Evolutionary conservation across 2,329 filamentous ascomycete species (phyloP), one percentile per base, ranked within the genome.

Genomic region (Ascochyta koolunga): DNA sequence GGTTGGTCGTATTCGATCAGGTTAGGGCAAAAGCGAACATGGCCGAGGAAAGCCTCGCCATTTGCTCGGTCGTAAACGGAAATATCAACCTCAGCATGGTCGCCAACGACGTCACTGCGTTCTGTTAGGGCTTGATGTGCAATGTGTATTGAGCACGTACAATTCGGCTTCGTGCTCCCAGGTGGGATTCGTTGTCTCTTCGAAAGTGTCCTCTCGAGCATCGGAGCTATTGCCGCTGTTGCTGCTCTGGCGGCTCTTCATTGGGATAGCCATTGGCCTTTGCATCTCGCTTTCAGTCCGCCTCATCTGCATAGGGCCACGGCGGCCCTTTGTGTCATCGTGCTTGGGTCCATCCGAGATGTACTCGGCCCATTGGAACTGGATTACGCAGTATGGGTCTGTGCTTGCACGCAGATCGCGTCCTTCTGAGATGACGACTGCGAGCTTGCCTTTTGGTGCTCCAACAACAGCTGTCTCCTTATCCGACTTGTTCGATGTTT

Each of bases 81-180:
- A 24, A 99, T 86, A 68, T 96, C 92, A 33, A 99, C 87, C 69
- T 95, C 85, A 65, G 93, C 93, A 68, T 96, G 89, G 56, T 92
- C 89, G 55, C 92, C 92, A 54, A 97, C 89, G 59, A 99, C 93
- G 72, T 99, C 95, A 78, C 93, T 96, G 58, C 11, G 29, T 46
- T 25, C 15, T 38, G 59, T 75, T 46, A 76, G 69, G 13, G 13
- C 16, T 21, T 18, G 16, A 25, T 40, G 37, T 4, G 19, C 2
- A 9, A 7, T 19, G 40, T n/a, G 39, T 35, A 47, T 10, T n/a
- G 3, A 13, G 41, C 10, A 83, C 92, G 79, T 85, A 97, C 93
- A 99, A 99, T 43, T 91, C 84, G 32, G 93, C 93, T 71, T 96
- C 91, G 48, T 96, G 93, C 75, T 96, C 91, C 95, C 95, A 99